A percentile compares a stretch with the other conserved stretches of the same genome.
Evolutionary conservation across 1,284 basidiomycete genomes (phyloP).

Genomic region (Ceratobasidium sp.): DNA sequence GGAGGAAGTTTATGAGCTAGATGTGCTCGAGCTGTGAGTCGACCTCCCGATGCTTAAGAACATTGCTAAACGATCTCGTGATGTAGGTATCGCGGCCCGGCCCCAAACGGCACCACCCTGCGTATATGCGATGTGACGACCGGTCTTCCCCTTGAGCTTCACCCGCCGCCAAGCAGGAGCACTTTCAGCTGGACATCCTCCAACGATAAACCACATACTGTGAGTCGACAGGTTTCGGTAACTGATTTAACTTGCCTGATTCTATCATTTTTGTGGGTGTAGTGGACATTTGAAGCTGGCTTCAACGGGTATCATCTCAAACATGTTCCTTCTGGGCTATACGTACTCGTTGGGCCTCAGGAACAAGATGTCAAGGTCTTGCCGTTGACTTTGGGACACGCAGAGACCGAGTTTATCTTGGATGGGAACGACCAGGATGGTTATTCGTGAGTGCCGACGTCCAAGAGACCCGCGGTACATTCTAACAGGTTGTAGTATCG

Average conservation of each 20-base stretch:
- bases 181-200: not conserved
- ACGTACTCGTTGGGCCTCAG: not conserved
- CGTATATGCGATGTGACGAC: constrained; percentile 1
- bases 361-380: not conserved
- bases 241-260: not conserved
- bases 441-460: constrained; percentile 26
- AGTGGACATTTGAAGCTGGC: constrained; percentile 38
- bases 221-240: not conserved
- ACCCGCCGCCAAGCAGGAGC: not conserved
- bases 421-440: constrained; percentile 28
- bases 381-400: not conserved
- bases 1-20: constrained; percentile 20
- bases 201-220: not conserved
- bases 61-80: not conserved
- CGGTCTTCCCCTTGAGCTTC: not conserved
- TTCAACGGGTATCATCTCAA: constrained; percentile 30
- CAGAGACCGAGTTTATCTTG: constrained; percentile 24
- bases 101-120: not conserved
- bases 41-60: not conserved
- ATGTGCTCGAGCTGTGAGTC: constrained; percentile 17
- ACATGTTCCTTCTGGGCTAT: constrained; percentile 32
- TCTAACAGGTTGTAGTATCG: not conserved
- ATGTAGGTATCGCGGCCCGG: constrained; percentile 15
- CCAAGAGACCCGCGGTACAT: not conserved
- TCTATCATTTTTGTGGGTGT: not conserved